A percentile compares a stretch with the other conserved stretches of the same genome.
Evolutionary conservation across 352 stramenopile species (phyloP).

Genomic region (Globisporangium takayamanum): DNA sequence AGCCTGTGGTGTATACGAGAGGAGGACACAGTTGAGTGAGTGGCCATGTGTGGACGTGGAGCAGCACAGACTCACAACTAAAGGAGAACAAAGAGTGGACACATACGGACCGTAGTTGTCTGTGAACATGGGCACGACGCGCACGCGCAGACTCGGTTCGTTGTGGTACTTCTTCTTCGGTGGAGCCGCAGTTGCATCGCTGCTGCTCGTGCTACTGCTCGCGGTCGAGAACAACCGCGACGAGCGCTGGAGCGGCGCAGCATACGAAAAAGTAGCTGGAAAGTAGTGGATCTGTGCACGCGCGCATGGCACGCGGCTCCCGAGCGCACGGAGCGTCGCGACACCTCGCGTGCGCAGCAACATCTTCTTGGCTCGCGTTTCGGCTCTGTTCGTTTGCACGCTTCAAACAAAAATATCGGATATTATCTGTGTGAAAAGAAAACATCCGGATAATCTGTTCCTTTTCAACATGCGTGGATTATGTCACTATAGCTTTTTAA

Average conservation of each 20-base stretch:
- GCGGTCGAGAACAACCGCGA: slow-evolving; percentile 4
- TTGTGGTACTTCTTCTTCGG: slow-evolving; percentile 48
- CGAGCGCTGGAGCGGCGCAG: neutral
- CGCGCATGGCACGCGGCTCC: neutral
- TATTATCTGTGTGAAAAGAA: no score
- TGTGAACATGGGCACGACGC: slow-evolving; percentile 75
- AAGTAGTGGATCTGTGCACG: no score
- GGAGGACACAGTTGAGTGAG: no score
- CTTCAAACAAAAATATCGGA: no score
- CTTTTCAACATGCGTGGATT: no score
- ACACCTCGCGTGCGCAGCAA: neutral
- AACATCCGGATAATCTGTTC: no score
- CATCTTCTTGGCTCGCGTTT: no score
- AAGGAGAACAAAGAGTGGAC: neutral
- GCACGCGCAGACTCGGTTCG: slow-evolving; percentile 74
- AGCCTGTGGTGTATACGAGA: slow-evolving; percentile 25
- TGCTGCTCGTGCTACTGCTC: neutral
- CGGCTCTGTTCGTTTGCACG: no score
- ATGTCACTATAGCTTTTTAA: no score
- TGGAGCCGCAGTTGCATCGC: neutral
- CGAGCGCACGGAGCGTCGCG: neutral
- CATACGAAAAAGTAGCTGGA: neutral
- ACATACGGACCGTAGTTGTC: slow-evolving; percentile 71
- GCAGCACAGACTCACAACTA: neutral
- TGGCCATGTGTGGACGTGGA: no score